Evolutionary conservation across 352 stramenopile species (phyloP).

Genomic region (Phytopythium cucurbitacearum): DNA sequence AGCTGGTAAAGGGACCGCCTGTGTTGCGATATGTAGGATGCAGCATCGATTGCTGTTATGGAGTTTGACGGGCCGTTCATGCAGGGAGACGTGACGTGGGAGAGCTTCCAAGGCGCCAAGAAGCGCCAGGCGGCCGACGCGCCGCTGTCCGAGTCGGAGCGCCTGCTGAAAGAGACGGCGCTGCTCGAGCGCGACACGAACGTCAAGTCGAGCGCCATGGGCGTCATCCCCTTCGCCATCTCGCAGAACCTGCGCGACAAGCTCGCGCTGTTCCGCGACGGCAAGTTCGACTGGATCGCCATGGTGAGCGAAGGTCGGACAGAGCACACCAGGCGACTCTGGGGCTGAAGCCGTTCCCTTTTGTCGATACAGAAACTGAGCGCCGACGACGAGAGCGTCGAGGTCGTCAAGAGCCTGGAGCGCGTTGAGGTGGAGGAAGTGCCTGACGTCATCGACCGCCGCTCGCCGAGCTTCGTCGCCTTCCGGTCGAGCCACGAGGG

Average conservation of each 20-base stretch:
- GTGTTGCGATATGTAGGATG: background rate
- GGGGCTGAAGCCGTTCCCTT: background rate
- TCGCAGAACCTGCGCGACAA: conserved; percentile 81
- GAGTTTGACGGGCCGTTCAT: conserved; percentile 3
- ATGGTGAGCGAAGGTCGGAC: conserved; percentile 44
- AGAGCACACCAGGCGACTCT: background rate
- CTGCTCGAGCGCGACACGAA: conserved; percentile 79
- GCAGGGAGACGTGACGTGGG: conserved; percentile 74
- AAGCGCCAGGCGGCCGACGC: conserved; percentile 70
- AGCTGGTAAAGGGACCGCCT: conserved; percentile 27
- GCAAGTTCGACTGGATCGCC: conserved; percentile 86
- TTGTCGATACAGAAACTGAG: conserved; percentile 56
- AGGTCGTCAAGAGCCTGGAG: conserved; percentile 77
- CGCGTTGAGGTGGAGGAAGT: conserved; percentile 68
- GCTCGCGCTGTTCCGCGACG: conserved; percentile 66
- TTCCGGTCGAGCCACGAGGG: conserved; percentile 46
- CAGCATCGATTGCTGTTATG: conserved; percentile 1
- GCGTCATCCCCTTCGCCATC: conserved; percentile 83
- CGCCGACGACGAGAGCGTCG: conserved; percentile 68
- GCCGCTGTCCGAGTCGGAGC: conserved; percentile 82
- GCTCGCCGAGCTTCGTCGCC: conserved; percentile 71
- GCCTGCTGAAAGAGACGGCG: conserved; percentile 74
- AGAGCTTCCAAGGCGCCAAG: conserved; percentile 66
- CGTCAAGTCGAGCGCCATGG: conserved; percentile 87
- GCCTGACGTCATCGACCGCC: conserved; percentile 45